phyloP scores from a whole-genome alignment of 148 eudicot genomes.

The Vaccinium macrocarpon region DNA sequence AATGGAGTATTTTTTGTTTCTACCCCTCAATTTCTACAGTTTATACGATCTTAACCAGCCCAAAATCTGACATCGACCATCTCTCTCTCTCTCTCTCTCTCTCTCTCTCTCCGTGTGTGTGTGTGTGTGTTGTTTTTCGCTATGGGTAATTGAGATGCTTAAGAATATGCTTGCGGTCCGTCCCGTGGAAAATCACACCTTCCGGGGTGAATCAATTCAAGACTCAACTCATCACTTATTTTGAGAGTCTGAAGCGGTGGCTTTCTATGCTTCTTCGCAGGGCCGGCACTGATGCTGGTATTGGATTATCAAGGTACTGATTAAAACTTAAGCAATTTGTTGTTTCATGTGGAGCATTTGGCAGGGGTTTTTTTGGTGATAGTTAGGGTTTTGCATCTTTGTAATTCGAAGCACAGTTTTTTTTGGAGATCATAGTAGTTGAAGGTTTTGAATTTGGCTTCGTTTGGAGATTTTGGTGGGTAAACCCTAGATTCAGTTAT shows the following conservation, averaged over 20 bases:
- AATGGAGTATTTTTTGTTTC: no score
- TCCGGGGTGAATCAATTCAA: neutral
- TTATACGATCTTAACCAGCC: neutral
- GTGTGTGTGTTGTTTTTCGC: neutral
- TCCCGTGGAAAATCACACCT: neutral
- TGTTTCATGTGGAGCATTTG: conserved; percentile 3
- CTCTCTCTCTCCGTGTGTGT: no score
- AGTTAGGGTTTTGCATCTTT: conserved; percentile 5
- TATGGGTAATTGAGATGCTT: neutral
- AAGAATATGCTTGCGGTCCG: neutral
- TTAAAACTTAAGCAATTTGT: neutral
- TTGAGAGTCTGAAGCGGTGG: neutral
- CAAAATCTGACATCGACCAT: neutral
- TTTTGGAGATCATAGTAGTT: neutral
- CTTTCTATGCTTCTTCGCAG: neutral
- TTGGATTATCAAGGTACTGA: neutral
- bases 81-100: neutral
- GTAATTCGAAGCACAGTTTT: neutral
- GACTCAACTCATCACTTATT: neutral
- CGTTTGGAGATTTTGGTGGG: conserved; percentile 14
- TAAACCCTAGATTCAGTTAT: neutral
- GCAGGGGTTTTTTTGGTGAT: neutral
- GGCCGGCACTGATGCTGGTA: neutral
- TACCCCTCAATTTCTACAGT: no score
- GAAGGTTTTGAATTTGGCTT: conserved; percentile 12